Evolutionary conservation across 495 filamentous ascomycete species (phyloP).

Genomic region (Xanthoparmelia taractica): DNA sequence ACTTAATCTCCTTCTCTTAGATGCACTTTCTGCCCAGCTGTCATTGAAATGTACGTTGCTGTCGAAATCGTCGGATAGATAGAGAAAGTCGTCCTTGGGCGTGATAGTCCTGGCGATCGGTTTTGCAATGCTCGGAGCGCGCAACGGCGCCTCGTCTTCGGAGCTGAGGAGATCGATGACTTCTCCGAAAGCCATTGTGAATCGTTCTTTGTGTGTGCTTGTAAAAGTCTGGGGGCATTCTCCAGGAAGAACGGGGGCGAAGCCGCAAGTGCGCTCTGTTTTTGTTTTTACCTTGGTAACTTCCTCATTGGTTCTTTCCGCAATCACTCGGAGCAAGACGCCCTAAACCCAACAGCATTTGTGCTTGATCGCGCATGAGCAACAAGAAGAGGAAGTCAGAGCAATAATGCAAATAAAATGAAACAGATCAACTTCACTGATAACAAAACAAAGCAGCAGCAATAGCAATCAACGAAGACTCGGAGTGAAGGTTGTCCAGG

Average conservation of each 20-base stretch:
- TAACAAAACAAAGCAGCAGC: too few relatives aligned
- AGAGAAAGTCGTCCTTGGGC: conserved; percentile 12
- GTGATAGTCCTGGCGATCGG: background rate
- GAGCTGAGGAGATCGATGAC: conserved; percentile 26
- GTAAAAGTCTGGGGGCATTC: background rate
- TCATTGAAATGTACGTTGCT: conserved; percentile 30
- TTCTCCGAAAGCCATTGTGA: conserved; percentile 17
- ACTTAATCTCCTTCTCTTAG: conserved; percentile 40
- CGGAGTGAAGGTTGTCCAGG: background rate
- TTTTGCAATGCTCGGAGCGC: conserved; percentile 7
- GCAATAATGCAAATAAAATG: background rate
- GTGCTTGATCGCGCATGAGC: background rate
- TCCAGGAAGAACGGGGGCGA: background rate
- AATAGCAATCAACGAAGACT: too few relatives aligned
- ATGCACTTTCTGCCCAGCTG: conserved; percentile 30
- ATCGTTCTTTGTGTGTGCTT: background rate
- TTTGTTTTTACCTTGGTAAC: background rate
- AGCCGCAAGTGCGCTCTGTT: background rate
- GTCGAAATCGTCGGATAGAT: conserved; percentile 49
- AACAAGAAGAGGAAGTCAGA: background rate
- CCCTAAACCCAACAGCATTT: background rate
- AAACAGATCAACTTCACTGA: background rate
- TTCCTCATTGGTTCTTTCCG: background rate
- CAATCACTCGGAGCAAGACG: background rate
- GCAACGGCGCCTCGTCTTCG: conserved; percentile 20